Percentiles rank a stretch among this genome's conserved stretches.
These are phyloP conservation scores for Cyclotella kingstonii DNA, from an alignment of 108 stramenopile species.

Conservation along the genomic window DNA sequence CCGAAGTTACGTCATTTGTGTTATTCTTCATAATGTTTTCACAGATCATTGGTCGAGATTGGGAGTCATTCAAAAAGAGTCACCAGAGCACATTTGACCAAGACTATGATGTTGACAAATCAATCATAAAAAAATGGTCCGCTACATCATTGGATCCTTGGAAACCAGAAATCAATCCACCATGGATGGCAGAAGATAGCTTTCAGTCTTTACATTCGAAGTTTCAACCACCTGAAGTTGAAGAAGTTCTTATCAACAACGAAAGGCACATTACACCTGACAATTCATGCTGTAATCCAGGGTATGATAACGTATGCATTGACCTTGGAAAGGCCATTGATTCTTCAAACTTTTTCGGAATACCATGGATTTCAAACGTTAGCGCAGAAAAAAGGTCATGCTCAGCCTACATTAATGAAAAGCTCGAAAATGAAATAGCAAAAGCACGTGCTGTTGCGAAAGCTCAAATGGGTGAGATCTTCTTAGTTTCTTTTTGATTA, in stretches of 20 bases:
- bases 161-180: conserved; percentile 46
- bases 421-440: conserved; percentile 45
- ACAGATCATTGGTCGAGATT: conserved; percentile 67
- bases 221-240: conserved; percentile 22
- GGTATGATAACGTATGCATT: conserved; percentile 35
- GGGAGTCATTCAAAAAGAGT: conserved; percentile 20
- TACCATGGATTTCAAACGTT: conserved; percentile 24
- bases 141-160: conserved; percentile 16
- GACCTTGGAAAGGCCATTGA: conserved; percentile 25
- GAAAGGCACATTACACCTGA: background rate
- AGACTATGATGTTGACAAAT: background rate
- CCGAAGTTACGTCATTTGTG: conserved; percentile 71
- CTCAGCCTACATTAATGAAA: background rate
- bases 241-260: conserved; percentile 15
- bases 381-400: background rate
- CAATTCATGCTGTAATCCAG: conserved; percentile 13
- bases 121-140: background rate
- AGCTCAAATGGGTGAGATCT: conserved; percentile 54
- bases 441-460: conserved; percentile 78
- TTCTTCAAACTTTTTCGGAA: conserved; percentile 23
- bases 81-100: conserved; percentile 26
- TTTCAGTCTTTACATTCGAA: conserved; percentile 30
- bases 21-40: conserved; percentile 79
- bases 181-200: conserved; percentile 43
- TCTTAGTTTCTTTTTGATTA: background rate